phyloP scores from a whole-genome alignment of 176 grass and related monocot genomes.

The Musa beccarii region DNA sequence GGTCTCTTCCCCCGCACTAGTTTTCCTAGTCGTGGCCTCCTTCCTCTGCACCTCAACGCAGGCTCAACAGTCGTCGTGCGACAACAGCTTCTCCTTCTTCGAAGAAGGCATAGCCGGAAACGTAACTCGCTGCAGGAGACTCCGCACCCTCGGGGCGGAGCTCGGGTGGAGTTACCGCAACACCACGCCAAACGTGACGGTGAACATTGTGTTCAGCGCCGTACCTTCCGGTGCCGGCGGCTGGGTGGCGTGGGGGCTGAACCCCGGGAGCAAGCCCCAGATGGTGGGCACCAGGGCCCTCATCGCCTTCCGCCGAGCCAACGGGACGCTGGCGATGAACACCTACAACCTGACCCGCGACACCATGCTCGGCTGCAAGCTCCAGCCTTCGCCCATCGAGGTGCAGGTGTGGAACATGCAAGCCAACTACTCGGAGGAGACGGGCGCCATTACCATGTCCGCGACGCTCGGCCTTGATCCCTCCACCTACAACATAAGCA shows the following conservation, averaged over 20 bases:
- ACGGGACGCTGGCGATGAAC: background rate
- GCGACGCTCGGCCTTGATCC: conserved; percentile 1
- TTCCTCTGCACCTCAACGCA: background rate
- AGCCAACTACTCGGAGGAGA: background rate
- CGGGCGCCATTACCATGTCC: background rate
- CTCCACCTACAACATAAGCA: background rate
- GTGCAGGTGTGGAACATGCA: background rate
- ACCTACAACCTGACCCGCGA: conserved; percentile 5
- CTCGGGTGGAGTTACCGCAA: background rate
- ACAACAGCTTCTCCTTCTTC: conserved; percentile 3
- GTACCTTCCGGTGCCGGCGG: background rate
- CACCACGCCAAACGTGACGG: background rate
- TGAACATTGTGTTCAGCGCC: conserved; percentile 7
- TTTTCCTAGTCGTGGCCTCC: background rate
- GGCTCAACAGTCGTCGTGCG: background rate
- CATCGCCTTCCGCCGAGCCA: background rate
- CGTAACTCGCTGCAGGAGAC: background rate
- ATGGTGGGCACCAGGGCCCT: conserved; percentile 15
- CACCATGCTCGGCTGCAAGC: background rate
- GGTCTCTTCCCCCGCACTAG: background rate
- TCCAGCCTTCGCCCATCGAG: background rate
- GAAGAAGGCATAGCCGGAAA: background rate
- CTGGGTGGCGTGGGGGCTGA: conserved; percentile 12
- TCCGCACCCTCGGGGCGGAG: conserved; percentile 3
- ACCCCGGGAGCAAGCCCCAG: background rate